Evolutionary conservation across 1,284 basidiomycete species (phyloP).

Genomic region (Rhodotorula glutinis): DNA sequence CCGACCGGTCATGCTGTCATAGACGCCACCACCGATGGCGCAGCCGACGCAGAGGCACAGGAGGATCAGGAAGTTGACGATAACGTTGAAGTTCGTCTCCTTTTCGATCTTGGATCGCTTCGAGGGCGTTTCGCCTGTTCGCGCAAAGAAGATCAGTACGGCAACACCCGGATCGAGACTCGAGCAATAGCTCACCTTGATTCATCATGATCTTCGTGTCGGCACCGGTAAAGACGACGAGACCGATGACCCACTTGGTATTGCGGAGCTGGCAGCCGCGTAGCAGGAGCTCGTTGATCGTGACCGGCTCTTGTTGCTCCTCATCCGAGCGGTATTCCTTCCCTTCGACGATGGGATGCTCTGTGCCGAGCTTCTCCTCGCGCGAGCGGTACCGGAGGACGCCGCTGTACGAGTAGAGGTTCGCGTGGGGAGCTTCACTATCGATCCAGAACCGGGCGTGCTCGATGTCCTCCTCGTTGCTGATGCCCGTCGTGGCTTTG

Average conservation of each 20-base stretch:
- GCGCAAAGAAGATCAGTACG: not conserved
- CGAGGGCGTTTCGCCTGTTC: slow-evolving; percentile 53
- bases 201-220: slow-evolving; percentile 99
- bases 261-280: slow-evolving; percentile 91
- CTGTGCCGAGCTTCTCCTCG: slow-evolving; percentile 40
- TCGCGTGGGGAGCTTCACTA: slow-evolving; percentile 88
- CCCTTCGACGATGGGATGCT: slow-evolving; percentile 42
- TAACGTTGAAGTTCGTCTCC: slow-evolving; percentile 98
- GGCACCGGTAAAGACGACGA: slow-evolving; percentile 89
- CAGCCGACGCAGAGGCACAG: slow-evolving; percentile 68
- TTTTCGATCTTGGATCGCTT: slow-evolving; percentile 95
- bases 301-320: slow-evolving; percentile 53
- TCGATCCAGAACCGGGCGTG: slow-evolving; percentile 82
- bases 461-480: slow-evolving; percentile 88
- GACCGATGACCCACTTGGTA: slow-evolving; percentile 87
- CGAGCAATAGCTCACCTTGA: slow-evolving; percentile 30
- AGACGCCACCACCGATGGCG: slow-evolving; percentile 70
- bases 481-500: slow-evolving; percentile 69
- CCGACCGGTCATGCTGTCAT: slow-evolving; percentile 61
- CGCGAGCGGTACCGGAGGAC: slow-evolving; percentile 58
- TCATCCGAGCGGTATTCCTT: slow-evolving; percentile 45
- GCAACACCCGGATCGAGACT: no score
- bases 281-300: slow-evolving; percentile 88
- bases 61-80: slow-evolving; percentile 86
- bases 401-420: slow-evolving; percentile 86